These are phyloP conservation scores for Phialophora macrospora DNA, from an alignment of 2,329 filamentous ascomycete species.

Conservation along the genomic window DNA sequence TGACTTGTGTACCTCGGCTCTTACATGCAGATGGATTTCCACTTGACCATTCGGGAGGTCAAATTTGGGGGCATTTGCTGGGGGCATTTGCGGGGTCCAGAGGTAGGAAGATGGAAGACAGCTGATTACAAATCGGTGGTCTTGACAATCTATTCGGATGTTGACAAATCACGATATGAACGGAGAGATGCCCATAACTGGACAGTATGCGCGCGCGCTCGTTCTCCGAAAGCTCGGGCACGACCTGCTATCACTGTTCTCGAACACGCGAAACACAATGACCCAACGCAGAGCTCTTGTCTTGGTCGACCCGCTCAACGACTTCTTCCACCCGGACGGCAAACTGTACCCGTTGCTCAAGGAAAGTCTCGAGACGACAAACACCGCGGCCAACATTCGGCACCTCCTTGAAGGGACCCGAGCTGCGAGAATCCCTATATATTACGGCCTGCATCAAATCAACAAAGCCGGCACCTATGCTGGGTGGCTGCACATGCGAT, in stretches of 20 bases:
- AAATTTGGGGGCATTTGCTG: not conserved
- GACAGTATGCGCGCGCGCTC: not conserved
- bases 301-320: conserved; percentile 40
- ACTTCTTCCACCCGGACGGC: conserved; percentile 39
- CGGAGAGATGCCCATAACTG: not conserved
- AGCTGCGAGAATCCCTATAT: conserved; percentile 42
- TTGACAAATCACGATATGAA: conserved; percentile 2
- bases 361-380: conserved; percentile 24
- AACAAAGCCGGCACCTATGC: conserved; percentile 36
- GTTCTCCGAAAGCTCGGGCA: not conserved
- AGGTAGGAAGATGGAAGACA: not conserved
- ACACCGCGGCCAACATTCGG: conserved; percentile 40
- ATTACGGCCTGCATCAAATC: conserved; percentile 46
- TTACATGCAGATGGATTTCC: not conserved
- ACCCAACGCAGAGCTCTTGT: conserved; percentile 28
- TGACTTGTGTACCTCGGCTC: not conserved
- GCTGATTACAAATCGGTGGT: not conserved
- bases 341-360: conserved; percentile 28
- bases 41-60: not conserved
- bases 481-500: conserved; percentile 41
- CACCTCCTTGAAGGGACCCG: conserved; percentile 39
- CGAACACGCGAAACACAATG: not conserved
- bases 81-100: not conserved
- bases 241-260: not conserved
- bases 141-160: not conserved